Percentiles rank a stretch among this genome's conserved stretches.
Evolutionary conservation across 371 early-diverging fungal species (phyloP).

Genomic region (Mucor lusitanicus): DNA sequence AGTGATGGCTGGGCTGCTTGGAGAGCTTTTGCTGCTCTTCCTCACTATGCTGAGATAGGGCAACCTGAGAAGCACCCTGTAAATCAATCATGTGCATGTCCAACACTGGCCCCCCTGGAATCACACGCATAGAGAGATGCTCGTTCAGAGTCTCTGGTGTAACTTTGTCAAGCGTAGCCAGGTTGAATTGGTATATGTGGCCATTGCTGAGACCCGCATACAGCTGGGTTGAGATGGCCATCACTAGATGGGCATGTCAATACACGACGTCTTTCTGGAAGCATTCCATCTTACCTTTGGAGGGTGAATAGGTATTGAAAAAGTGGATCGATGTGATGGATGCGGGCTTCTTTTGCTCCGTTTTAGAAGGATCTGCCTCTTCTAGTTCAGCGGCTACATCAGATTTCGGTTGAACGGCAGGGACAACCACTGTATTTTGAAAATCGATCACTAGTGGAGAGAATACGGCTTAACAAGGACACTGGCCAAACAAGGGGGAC

Average conservation of each 20-base stretch:
- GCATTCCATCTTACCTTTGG: constrained; percentile 16
- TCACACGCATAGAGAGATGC: not conserved
- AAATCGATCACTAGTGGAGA: constrained; percentile 2
- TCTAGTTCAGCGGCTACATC: constrained; percentile 7
- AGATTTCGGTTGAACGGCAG: constrained; percentile 3
- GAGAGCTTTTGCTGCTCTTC: constrained; percentile 6
- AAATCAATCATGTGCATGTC: constrained; percentile 31
- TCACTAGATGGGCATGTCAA: constrained; percentile 6
- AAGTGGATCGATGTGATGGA: constrained; percentile 13
- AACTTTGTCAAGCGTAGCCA: constrained; percentile 9
- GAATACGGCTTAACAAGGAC: too few species aligned
- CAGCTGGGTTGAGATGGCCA: constrained; percentile 17
- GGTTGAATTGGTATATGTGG: constrained; percentile 33
- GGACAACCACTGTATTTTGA: constrained; percentile 8
- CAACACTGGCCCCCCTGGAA: constrained; percentile 1
- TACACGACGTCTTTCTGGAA: not conserved
- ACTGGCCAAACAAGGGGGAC: too few species aligned
- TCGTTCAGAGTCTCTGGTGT: constrained; percentile 8
- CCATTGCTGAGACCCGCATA: constrained; percentile 38
- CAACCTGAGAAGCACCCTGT: constrained; percentile 16
- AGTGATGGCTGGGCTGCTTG: constrained; percentile 8
- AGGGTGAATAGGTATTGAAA: constrained; percentile 27
- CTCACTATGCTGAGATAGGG: not conserved
- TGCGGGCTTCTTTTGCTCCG: constrained; percentile 8
- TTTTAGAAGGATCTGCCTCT: constrained; percentile 12